Conservation (phyloP, 495 filamentous ascomycete genomes). For the Penicillium parvum region DNA sequence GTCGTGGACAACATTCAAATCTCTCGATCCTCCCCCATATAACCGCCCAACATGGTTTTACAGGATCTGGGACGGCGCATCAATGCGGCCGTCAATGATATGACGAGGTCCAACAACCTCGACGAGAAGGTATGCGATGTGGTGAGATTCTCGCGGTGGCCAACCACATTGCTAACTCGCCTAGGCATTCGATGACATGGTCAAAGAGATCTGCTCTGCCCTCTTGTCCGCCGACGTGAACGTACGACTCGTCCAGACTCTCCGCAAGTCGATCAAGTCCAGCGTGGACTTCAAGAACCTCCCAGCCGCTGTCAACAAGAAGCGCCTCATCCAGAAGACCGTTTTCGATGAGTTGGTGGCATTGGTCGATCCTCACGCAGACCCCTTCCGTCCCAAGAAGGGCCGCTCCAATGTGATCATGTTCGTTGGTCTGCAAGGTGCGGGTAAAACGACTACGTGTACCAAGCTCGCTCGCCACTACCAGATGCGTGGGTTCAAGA, state of each 20-base stretch:
- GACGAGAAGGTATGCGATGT: constrained; percentile 77
- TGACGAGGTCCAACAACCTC: constrained; percentile 84
- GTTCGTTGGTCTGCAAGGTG: constrained; percentile 97
- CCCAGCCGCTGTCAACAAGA: constrained; percentile 88
- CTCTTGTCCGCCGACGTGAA: constrained; percentile 96
- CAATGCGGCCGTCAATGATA: constrained; percentile 90
- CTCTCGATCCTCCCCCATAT: constrained; percentile 2
- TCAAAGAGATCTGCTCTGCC: constrained; percentile 93
- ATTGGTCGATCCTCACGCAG: constrained; percentile 92
- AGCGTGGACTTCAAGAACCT: constrained; percentile 92
- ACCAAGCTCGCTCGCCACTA: constrained; percentile 97
- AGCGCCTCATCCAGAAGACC: constrained; percentile 94
- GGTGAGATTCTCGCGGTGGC: neutral
- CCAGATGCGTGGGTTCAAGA: constrained; percentile 87
- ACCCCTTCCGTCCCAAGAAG: constrained; percentile 96
- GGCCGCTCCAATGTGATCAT: constrained; percentile 95
- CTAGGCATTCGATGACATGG: constrained; percentile 94
- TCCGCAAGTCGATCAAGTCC: constrained; percentile 88
- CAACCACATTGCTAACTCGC: constrained; percentile 5
- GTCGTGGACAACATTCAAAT: constrained; percentile 5
- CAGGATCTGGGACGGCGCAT: constrained; percentile 98
- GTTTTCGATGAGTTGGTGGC: constrained; percentile 96
- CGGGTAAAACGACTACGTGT: constrained; percentile 97
- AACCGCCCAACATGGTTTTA: constrained; percentile 72
- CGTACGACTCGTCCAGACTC: constrained; percentile 82